These are phyloP conservation scores for Acacia confusa DNA, from an alignment of 306 rosid species.

Conservation along the genomic window DNA sequence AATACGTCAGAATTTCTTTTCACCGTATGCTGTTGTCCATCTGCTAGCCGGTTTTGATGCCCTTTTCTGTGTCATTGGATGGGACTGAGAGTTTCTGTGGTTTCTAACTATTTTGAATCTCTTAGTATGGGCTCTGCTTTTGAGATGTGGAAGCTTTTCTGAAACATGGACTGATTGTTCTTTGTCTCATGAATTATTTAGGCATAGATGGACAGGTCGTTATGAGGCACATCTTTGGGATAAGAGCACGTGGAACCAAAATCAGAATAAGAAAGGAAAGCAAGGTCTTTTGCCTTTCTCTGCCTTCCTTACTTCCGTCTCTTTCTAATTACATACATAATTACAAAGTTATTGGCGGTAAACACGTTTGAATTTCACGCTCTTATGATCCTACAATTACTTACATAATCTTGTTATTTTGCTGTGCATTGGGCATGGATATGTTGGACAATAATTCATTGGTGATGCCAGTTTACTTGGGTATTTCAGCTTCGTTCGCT, in stretches of 20 bases:
- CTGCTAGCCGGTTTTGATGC: not conserved
- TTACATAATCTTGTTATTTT: constrained; percentile 38
- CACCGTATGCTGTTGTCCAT: not conserved
- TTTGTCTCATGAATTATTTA: constrained; percentile 35
- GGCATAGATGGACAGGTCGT: constrained; percentile 99
- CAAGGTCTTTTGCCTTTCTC: constrained; percentile 60
- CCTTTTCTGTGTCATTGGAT: not conserved
- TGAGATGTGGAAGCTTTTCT: not conserved
- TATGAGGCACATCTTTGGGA: constrained; percentile 99
- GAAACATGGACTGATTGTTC: not conserved
- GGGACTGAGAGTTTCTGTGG: not conserved
- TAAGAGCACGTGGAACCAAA: constrained; percentile 98
- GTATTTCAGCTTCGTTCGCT: constrained; percentile 51
- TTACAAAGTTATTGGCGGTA: not conserved
- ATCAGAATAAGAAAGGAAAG: constrained; percentile 98
- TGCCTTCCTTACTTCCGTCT: constrained; percentile 17
- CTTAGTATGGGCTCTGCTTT: not conserved
- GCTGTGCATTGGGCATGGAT: constrained; percentile 41
- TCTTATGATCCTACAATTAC: constrained; percentile 16
- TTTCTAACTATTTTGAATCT: not conserved
- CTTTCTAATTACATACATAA: not conserved
- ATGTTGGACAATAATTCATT: constrained; percentile 37
- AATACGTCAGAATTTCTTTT: not conserved
- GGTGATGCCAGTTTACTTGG: constrained; percentile 81
- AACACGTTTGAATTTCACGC: not conserved